These are phyloP conservation scores for Curvularia sp. DNA, from an alignment of 2,329 filamentous ascomycete genomes.

Conservation along the genomic window DNA sequence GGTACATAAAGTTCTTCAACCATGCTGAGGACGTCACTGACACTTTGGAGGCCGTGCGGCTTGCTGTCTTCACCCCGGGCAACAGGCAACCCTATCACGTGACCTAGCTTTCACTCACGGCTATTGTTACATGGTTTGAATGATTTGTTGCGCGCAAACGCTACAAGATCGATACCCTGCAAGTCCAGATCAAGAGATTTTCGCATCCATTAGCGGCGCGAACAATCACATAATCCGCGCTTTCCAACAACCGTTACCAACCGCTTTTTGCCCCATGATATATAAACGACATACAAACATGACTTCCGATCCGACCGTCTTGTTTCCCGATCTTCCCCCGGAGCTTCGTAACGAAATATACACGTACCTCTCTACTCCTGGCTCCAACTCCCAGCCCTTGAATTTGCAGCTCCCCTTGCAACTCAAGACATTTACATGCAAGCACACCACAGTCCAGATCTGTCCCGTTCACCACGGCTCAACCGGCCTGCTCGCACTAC, in stretches of 20 bases:
- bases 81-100: constrained; percentile 24
- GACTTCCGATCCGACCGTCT: constrained; percentile 13
- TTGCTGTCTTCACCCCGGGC: constrained; percentile 15
- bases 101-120: constrained; percentile 18
- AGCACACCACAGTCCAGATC: constrained; percentile 37
- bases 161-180: background rate
- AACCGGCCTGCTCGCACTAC: constrained; percentile 31
- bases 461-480: constrained; percentile 34
- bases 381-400: constrained; percentile 7
- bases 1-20: constrained; percentile 13
- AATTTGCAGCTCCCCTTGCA: constrained; percentile 29
- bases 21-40: constrained; percentile 19
- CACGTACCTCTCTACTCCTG: constrained; percentile 24
- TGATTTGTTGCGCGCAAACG: constrained; percentile 19
- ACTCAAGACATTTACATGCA: constrained; percentile 34
- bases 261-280: no score
- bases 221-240: background rate
- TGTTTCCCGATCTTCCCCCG: constrained; percentile 39
- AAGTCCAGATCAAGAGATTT: background rate
- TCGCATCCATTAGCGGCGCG: no score
- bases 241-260: background rate
- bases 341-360: constrained; percentile 45
- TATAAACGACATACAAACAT: constrained; percentile 1
- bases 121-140: constrained; percentile 3
- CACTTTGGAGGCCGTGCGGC: constrained; percentile 17